Percentiles rank a stretch among this genome's conserved stretches.
These are phyloP conservation scores for Cryptosporidium sp. DNA, from an alignment of 169 alveolate species.

Conservation along the genomic window DNA sequence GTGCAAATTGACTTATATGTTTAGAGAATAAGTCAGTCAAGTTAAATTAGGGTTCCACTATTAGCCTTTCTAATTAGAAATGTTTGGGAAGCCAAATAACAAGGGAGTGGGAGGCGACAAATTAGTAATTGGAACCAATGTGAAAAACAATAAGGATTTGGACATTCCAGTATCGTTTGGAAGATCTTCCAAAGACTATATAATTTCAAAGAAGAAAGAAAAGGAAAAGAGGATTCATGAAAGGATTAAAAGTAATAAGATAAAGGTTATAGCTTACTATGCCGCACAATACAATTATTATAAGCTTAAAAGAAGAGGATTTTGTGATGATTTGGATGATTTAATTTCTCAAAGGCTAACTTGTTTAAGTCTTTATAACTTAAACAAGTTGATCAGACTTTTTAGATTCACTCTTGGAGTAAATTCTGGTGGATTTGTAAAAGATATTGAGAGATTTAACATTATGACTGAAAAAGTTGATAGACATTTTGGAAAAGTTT, in stretches of 20 bases:
- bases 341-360: background rate
- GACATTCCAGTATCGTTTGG: conserved; percentile 49
- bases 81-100: conserved; percentile 41
- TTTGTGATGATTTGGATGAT: background rate
- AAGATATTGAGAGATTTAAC: conserved; percentile 1
- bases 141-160: background rate
- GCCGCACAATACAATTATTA: background rate
- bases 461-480: background rate
- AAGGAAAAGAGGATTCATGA: conserved; percentile 43
- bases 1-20: too few relatives aligned
- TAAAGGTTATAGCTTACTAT: conserved; percentile 16
- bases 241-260: background rate
- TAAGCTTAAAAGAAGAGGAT: background rate
- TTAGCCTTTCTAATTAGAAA: background rate
- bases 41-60: background rate
- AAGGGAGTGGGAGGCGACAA: background rate
- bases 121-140: background rate
- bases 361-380: background rate
- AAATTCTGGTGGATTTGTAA: background rate
- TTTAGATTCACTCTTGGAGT: conserved; percentile 9
- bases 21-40: background rate
- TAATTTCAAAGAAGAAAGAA: conserved; percentile 12
- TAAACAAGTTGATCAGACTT: background rate
- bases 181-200: conserved; percentile 16
- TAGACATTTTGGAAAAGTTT: background rate